A percentile compares a stretch with the other conserved stretches of the same genome.
These are phyloP conservation scores for Calcarisporium arbuscula DNA, from an alignment of 2,329 filamentous ascomycete genomes.

Conservation along the genomic window DNA sequence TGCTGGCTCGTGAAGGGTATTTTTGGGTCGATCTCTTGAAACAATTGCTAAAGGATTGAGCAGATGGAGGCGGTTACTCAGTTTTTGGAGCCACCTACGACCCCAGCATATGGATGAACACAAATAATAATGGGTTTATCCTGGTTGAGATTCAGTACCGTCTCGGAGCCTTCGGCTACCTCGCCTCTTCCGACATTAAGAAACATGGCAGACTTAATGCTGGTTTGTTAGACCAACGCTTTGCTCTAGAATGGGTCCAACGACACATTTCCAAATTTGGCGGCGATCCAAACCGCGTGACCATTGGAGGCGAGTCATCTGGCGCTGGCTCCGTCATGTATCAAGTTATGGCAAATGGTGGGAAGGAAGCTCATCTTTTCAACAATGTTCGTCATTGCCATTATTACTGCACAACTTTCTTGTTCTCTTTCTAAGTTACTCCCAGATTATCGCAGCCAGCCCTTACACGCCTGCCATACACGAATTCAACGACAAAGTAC, in stretches of 20 bases:
- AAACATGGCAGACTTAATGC: conserved; percentile 35
- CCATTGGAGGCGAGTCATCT: conserved; percentile 47
- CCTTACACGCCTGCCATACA: conserved; percentile 52
- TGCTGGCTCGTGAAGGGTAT: too few species aligned
- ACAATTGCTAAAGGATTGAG: too few species aligned
- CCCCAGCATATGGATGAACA: conserved; percentile 19
- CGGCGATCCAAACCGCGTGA: conserved; percentile 44
- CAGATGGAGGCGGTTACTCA: conserved; percentile 27
- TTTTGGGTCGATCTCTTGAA: too few species aligned
- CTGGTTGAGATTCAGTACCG: conserved; percentile 30
- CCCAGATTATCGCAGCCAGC: conserved; percentile 23
- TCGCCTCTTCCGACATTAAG: conserved; percentile 36
- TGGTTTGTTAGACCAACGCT: conserved; percentile 44
- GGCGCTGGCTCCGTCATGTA: conserved; percentile 44
- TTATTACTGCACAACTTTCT: not conserved
- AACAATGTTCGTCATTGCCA: conserved; percentile 18
- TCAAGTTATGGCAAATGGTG: conserved; percentile 40
- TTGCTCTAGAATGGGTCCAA: conserved; percentile 46
- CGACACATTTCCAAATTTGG: conserved; percentile 45
- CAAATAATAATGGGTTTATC: conserved; percentile 27
- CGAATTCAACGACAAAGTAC: conserved; percentile 24
- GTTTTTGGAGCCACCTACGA: conserved; percentile 19
- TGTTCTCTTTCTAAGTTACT: too few species aligned
- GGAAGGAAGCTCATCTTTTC: conserved; percentile 38
- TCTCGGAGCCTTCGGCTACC: conserved; percentile 38